These are phyloP conservation scores for Rubia peregrina DNA, from an alignment of 305 asterid species.

Conservation along the genomic window DNA sequence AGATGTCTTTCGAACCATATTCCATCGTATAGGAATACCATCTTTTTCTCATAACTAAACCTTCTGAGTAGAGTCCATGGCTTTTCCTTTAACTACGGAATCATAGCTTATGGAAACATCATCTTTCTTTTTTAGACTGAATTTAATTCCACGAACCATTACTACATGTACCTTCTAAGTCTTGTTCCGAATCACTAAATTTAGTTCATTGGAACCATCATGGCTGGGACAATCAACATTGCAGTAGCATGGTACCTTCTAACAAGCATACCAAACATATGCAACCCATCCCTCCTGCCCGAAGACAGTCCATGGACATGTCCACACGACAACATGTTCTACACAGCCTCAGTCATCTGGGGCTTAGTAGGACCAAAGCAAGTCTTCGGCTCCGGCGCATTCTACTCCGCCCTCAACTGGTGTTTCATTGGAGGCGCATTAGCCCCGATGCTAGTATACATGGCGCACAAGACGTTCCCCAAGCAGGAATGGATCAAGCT, in stretches of 20 bases:
- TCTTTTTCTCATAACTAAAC: too few relatives aligned
- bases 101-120: too few relatives aligned
- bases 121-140: too few relatives aligned
- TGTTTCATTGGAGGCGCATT: slow-evolving; percentile 49
- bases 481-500: slow-evolving; percentile 43
- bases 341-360: slow-evolving; percentile 76
- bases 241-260: slow-evolving; percentile 60
- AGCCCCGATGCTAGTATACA: slow-evolving; percentile 48
- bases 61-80: too few relatives aligned
- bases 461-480: slow-evolving; percentile 42
- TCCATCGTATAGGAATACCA: too few relatives aligned
- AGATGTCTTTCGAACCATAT: too few relatives aligned
- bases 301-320: slow-evolving; percentile 73
- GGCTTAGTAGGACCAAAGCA: slow-evolving; percentile 65
- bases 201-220: slow-evolving; percentile 53
- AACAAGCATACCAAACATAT: slow-evolving; percentile 42
- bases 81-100: too few relatives aligned
- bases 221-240: slow-evolving; percentile 59
- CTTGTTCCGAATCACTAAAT: neutral
- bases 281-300: slow-evolving; percentile 48
- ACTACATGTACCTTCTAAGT: neutral
- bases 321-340: slow-evolving; percentile 49
- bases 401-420: slow-evolving; percentile 61
- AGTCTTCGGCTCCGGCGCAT: slow-evolving; percentile 49
- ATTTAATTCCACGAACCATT: neutral